Evolutionary conservation across 257 asterid species (phyloP).

Genomic region (Salvia rosmarinus): DNA sequence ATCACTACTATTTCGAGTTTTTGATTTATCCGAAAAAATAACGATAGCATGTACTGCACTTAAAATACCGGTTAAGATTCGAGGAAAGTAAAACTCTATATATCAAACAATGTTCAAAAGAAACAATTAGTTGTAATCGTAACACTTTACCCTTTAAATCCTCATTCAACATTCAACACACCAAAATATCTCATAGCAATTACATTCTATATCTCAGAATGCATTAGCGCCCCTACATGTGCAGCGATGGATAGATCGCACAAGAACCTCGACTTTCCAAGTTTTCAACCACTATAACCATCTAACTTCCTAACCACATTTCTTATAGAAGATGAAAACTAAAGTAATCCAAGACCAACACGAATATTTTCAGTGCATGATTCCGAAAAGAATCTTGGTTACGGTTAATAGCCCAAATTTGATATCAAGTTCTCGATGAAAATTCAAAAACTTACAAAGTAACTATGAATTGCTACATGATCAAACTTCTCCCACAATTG

Average conservation of each 20-base stretch:
- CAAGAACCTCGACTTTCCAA: neutral
- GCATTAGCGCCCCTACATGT: neutral
- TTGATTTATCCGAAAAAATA: slow-evolving; percentile 56
- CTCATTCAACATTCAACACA: neutral
- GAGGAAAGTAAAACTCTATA: too few relatives aligned
- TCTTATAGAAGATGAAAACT: neutral
- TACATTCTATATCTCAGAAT: slow-evolving; percentile 2
- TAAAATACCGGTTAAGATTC: neutral
- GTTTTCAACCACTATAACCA: slow-evolving; percentile 7
- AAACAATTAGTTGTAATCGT: neutral
- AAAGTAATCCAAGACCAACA: neutral
- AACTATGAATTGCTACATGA: neutral
- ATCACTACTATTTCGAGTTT: slow-evolving; percentile 61
- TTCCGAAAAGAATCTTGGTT: neutral
- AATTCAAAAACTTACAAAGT: neutral
- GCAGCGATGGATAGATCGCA: slow-evolving; percentile 8
- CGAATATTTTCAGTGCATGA: neutral
- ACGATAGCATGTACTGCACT: slow-evolving; percentile 3
- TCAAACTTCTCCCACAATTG: neutral
- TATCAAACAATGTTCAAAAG: neutral
- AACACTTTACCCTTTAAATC: neutral
- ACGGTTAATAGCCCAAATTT: neutral
- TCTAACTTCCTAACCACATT: slow-evolving; percentile 20
- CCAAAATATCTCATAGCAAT: neutral
- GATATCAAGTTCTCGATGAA: neutral